A percentile compares a stretch with the other conserved stretches of the same genome.
phyloP scores from a whole-genome alignment of 2,329 filamentous ascomycete species.

The Aspergillus latus region DNA sequence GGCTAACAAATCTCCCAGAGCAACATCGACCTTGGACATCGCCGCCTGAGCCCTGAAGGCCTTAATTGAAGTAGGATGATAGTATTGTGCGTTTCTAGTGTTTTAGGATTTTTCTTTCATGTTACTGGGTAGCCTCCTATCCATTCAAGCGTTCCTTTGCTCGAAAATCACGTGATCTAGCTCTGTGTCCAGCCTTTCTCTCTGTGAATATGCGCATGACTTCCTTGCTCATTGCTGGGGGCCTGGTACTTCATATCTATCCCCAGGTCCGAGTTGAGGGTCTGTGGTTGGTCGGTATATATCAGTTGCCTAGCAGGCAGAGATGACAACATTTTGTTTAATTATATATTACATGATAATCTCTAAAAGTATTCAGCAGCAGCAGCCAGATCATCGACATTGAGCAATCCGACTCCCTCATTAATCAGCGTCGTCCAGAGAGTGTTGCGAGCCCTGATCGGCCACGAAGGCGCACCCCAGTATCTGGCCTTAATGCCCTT shows the following conservation, averaged over 20 bases:
- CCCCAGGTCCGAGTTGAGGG: not conserved
- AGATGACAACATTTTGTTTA: not conserved
- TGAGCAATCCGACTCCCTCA: constrained; percentile 61
- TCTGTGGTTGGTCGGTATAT: not conserved
- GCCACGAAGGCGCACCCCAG: constrained; percentile 63
- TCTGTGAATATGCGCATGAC: not conserved
- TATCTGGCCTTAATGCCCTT: constrained; percentile 62
- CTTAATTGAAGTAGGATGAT: not conserved
- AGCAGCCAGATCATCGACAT: constrained; percentile 62
- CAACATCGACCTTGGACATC: constrained; percentile 34
- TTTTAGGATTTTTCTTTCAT: not conserved
- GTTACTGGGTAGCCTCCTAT: constrained; percentile 6
- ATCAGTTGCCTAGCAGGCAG: not conserved
- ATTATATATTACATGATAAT: not conserved
- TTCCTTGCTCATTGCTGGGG: not conserved
- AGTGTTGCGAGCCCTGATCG: constrained; percentile 57
- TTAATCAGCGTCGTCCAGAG: constrained; percentile 59
- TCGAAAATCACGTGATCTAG: constrained; percentile 19
- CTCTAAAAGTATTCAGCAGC: constrained; percentile 42
- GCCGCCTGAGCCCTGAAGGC: constrained; percentile 7
- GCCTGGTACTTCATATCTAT: not conserved
- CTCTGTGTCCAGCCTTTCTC: not conserved
- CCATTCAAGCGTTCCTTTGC: constrained; percentile 13
- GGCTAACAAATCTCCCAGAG: constrained; percentile 50
- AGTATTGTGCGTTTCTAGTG: not conserved